Base-by-base conservation (phyloP, 768 basidiomycete species). In the Guyanaporus albipodus region DNA sequence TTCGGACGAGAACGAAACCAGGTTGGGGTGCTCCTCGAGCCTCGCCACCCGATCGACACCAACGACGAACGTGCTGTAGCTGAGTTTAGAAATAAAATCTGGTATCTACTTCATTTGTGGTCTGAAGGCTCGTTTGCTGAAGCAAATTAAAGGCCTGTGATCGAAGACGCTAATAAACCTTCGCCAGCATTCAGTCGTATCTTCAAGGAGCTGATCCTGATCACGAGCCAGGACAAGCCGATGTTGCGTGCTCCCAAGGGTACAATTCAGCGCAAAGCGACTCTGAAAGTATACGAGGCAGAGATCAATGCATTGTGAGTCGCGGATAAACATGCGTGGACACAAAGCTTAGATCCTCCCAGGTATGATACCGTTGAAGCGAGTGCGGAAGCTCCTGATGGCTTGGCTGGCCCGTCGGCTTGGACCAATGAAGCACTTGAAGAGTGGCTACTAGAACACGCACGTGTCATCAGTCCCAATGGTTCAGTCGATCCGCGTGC, bases 131-230 rank as follows among this genome's bases (percentile, higher is more conserved):
- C 4, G 14, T 21, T 26, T 22, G 44, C 37, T 17, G 10, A 35
- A 11, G 15, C 6, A 6, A 31, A 28, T 10, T 9, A 29, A 31
- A 75, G 72, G 69, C 63, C 70, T 0, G 40, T 52, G 17, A 67
- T 78, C 1, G 73, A 74, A n/a, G 69, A 74, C 32, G 76, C 74
- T 2, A 77, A 77, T 37, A 58, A 53, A 9, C 47, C 52, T 2
- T 65, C 73, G 0, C 76, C 76, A 0, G 61, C 69, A 0, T 74
- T 71, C 48, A 73, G 72, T 44, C 64, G 70, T 6, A 67, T 77
- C 7, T 76, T 73, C 59, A 76, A 76, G 58, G 74, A 80, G 54
- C 73, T 79, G 77, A 76, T 80, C 36, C 29, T 79, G n/a, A 54
- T 79, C 9, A 63, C 76, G 1, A 56, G 58, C 3, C 34, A 63